phyloP scores from a whole-genome alignment of 202 grass and related monocot genomes.

The Dendrocalamus latiflorus region DNA sequence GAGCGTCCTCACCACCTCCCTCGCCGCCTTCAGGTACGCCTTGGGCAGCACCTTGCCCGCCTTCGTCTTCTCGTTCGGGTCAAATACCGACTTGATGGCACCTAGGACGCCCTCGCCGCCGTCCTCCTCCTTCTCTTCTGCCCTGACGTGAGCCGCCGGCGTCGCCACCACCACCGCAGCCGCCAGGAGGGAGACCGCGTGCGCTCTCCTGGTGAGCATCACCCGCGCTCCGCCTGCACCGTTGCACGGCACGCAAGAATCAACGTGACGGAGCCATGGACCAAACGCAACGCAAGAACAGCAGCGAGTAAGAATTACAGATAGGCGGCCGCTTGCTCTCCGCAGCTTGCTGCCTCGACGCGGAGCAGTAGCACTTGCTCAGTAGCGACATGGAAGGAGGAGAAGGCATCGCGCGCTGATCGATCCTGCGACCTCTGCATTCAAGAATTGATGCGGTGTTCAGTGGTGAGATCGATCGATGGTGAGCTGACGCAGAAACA shows the following conservation, averaged over 20 bases:
- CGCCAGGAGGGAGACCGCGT: conserved; percentile 35
- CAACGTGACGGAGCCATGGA: background rate
- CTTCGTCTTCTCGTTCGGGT: conserved; percentile 82
- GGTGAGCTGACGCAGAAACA: background rate
- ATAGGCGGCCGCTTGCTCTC: background rate
- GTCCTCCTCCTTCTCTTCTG: conserved; percentile 19
- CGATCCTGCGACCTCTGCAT: background rate
- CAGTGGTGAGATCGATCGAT: background rate
- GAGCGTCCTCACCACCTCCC: conserved; percentile 81
- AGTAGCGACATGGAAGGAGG: background rate
- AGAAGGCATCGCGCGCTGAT: background rate
- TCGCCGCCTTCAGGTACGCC: conserved; percentile 79
- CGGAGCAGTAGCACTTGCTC: background rate
- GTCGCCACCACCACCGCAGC: background rate
- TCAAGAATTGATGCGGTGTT: background rate
- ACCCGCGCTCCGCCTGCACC: conserved; percentile 35
- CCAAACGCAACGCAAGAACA: background rate
- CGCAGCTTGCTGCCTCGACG: no score
- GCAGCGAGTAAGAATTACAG: background rate
- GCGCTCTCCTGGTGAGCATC: conserved; percentile 46
- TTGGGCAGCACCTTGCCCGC: conserved; percentile 75
- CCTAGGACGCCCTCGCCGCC: conserved; percentile 36
- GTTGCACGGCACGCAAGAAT: conserved; percentile 19
- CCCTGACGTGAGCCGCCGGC: conserved; percentile 31
- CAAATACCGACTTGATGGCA: conserved; percentile 71